Conservation (phyloP, 768 basidiomycete species). For the Pisolithus orientalis region DNA sequence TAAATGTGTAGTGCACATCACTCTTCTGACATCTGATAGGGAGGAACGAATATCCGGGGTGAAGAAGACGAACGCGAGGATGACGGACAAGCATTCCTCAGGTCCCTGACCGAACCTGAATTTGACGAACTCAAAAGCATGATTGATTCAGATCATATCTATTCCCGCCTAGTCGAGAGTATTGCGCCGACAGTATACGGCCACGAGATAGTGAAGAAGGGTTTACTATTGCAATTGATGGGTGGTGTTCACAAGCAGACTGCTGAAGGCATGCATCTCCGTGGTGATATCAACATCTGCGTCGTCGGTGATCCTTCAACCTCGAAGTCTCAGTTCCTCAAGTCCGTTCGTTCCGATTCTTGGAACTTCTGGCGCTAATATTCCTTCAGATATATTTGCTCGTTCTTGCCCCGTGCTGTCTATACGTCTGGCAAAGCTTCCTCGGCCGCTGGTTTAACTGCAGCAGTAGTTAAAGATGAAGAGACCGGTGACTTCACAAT, state of each 20-base stretch:
- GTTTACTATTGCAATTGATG: slow-evolving; percentile 92
- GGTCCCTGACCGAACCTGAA: slow-evolving; percentile 87
- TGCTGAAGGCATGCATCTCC: slow-evolving; percentile 92
- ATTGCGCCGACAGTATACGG: slow-evolving; percentile 99
- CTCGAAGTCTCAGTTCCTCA: slow-evolving; percentile 97
- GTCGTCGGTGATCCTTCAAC: slow-evolving; percentile 97
- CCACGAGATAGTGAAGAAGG: slow-evolving; percentile 99
- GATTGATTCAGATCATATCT: slow-evolving; percentile 94
- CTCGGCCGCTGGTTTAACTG: slow-evolving; percentile 96
- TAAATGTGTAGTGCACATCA: neutral
- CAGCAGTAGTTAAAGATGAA: slow-evolving; percentile 97
- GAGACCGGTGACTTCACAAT: slow-evolving; percentile 99
- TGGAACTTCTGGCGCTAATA: neutral
- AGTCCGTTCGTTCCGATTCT: slow-evolving; percentile 46
- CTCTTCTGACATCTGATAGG: slow-evolving; percentile 35
- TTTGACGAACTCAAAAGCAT: slow-evolving; percentile 91
- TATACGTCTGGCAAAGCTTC: slow-evolving; percentile 99
- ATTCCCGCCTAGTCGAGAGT: slow-evolving; percentile 85
- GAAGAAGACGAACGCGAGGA: slow-evolving; percentile 79
- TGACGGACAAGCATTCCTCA: slow-evolving; percentile 77
- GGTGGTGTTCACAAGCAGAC: slow-evolving; percentile 98
- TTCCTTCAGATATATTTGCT: slow-evolving; percentile 80
- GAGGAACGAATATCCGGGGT: slow-evolving; percentile 82
- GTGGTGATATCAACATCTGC: slow-evolving; percentile 98
- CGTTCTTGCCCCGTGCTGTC: slow-evolving; percentile 94